These are phyloP conservation scores for Canavalia gladiata DNA, from an alignment of 306 rosid genomes.

Conservation along the genomic window DNA sequence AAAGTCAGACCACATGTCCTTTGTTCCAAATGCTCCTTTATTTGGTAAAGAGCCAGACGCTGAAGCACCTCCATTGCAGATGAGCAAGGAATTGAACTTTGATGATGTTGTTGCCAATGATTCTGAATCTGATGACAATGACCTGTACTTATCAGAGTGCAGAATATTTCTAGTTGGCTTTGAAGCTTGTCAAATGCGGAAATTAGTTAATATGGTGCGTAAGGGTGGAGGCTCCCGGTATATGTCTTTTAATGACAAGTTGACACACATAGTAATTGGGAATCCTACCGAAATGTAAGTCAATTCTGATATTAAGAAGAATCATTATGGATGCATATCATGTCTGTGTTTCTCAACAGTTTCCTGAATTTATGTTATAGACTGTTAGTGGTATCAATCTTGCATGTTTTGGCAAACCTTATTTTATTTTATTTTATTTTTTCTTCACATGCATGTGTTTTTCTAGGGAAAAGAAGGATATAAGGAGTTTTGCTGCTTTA, in stretches of 20 bases:
- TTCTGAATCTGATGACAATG: constrained; percentile 87
- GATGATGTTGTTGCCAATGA: constrained; percentile 78
- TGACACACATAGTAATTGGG: constrained; percentile 92
- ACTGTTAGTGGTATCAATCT: not conserved
- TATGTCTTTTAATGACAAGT: constrained; percentile 74
- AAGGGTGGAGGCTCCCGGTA: constrained; percentile 92
- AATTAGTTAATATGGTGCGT: constrained; percentile 84
- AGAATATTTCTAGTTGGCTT: constrained; percentile 83
- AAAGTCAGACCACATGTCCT: constrained; percentile 60
- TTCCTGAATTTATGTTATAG: constrained; percentile 32
- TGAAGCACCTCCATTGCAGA: constrained; percentile 56
- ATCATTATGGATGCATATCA: constrained; percentile 33
- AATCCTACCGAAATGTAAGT: constrained; percentile 83
- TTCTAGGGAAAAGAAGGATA: constrained; percentile 83
- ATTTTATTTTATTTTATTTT: not conserved
- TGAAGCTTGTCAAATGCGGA: constrained; percentile 86
- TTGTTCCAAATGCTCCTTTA: constrained; percentile 53
- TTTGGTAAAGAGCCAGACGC: constrained; percentile 58
- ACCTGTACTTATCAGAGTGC: constrained; percentile 89
- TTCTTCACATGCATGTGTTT: constrained; percentile 41
- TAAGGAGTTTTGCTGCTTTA: constrained; percentile 79
- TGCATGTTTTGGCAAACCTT: constrained; percentile 30
- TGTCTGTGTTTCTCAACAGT: constrained; percentile 23
- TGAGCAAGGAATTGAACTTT: constrained; percentile 58
- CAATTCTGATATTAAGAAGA: constrained; percentile 16